Percentiles rank a stretch among this genome's conserved stretches.
Conservation (phyloP, 257 asterid genomes). For the Solanum rostratum region DNA sequence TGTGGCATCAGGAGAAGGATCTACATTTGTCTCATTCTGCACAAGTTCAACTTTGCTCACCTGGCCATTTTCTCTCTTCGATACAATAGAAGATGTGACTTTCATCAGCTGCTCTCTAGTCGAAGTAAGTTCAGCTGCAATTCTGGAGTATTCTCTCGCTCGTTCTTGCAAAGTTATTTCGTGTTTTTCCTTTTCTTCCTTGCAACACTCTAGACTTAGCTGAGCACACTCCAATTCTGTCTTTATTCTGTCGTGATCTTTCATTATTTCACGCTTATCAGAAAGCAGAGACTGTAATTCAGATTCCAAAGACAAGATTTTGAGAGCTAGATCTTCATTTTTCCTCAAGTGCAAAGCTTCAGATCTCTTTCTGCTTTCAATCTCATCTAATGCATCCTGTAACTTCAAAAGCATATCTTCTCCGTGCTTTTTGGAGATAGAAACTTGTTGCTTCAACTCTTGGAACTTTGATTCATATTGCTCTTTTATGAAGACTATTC, state of each 20-base stretch:
- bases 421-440: constrained; percentile 70
- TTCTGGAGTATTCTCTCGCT: constrained; percentile 41
- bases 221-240: constrained; percentile 88
- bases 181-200: constrained; percentile 85
- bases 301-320: constrained; percentile 53
- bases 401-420: constrained; percentile 92
- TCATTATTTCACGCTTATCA: constrained; percentile 70
- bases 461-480: constrained; percentile 73
- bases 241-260: constrained; percentile 53
- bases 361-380: constrained; percentile 73
- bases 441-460: constrained; percentile 76
- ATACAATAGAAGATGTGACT: constrained; percentile 20
- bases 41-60: constrained; percentile 6
- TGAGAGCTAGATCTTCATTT: constrained; percentile 62
- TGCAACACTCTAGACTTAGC: constrained; percentile 91
- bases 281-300: constrained; percentile 45
- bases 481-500: constrained; percentile 87
- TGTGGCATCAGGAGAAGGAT: constrained; percentile 17
- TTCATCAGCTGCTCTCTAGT: constrained; percentile 40
- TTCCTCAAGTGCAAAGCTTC: constrained; percentile 70
- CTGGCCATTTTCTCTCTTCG: constrained; percentile 17
- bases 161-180: constrained; percentile 39
- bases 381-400: constrained; percentile 80
- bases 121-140: constrained; percentile 38
- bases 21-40: constrained; percentile 15